Base-by-base conservation (phyloP, 257 asterid genomes). In the Eucommia ulmoides region DNA sequence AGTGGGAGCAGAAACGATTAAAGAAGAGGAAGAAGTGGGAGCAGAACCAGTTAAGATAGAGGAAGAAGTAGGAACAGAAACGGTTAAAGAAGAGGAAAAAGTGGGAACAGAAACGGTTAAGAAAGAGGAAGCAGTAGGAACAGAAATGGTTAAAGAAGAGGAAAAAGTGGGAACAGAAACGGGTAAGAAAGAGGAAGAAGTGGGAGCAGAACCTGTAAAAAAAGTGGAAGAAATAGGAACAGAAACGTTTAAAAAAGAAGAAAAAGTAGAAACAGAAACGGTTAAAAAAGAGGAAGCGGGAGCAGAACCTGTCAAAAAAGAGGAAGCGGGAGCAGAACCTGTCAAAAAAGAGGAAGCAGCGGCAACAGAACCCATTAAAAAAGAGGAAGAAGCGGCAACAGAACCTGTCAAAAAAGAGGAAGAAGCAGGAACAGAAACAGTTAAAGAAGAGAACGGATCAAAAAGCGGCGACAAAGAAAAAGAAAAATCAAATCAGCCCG, bases 11-110 rank as follows among this genome's bases (percentile, higher is more conserved):
- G 70, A 59, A 29, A 17, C 67, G 1, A 29, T 15, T 35, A 53
- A 69, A 58, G 70, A 59, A 41, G 65, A 50, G 19, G n/a, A n/a
- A n/a, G 63, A 60, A 23, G 55, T 60, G n/a, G 66, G 60, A 59
- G 61, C 68, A 56, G 48, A 53, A 23, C 61, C 46, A 59, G 65
- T 66, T 33, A 68, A 52, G 24, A 45, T 18, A 2, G 22, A 48
- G 19, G 38, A 33, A 14, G 24, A 50, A 20, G 49, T 45, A 17
- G 29, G 23, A 22, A 35, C 22, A 19, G 57, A 53, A 33, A 17
- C 59, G 16, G 35, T 50, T n/a, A 17, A 69, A 60, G 53, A 67
- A 52, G 1, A 60, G 60, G 20, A 63, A 41, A 46, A 45, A 73
- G 8, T 12, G 12, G 12, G 38, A 5, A 29, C 38, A 29, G 38